Percentiles rank a stretch among this genome's conserved stretches.
Conservation (phyloP, 768 basidiomycete species). For the Lactarius tabidus region DNA sequence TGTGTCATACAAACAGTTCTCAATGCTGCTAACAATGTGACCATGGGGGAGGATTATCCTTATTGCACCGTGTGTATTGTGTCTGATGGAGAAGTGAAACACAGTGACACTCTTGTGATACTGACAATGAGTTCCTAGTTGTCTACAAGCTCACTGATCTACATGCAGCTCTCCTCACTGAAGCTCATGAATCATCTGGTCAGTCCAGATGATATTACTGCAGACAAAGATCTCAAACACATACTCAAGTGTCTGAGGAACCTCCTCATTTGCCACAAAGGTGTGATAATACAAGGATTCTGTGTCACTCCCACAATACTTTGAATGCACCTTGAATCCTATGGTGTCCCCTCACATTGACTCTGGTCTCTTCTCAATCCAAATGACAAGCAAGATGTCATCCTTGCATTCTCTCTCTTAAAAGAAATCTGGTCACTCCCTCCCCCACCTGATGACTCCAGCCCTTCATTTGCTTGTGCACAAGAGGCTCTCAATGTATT, state of each 20-base stretch:
- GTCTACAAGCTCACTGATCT: background rate
- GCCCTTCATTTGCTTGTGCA: too few relatives aligned
- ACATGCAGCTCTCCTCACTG: background rate
- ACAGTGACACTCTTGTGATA: background rate
- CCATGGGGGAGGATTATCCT: background rate
- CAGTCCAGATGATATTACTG: background rate
- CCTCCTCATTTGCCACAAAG: background rate
- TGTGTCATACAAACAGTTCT: background rate
- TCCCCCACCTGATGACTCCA: too few relatives aligned
- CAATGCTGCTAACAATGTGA: too few relatives aligned
- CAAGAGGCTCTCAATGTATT: background rate
- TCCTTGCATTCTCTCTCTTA: too few relatives aligned
- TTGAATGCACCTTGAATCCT: background rate
- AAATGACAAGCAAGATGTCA: background rate
- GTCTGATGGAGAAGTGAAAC: too few relatives aligned
- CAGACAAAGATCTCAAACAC: slow-evolving; percentile 1
- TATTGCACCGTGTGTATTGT: background rate
- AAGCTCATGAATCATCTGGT: background rate
- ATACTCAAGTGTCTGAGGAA: background rate
- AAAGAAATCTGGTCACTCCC: too few relatives aligned
- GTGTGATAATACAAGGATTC: background rate
- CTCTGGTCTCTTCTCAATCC: background rate
- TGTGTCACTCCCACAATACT: background rate
- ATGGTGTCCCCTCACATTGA: background rate
- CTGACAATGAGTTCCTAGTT: background rate